Base-by-base conservation (phyloP, 2,329 filamentous ascomycete species). In the Sclerotinia glacialis region DNA sequence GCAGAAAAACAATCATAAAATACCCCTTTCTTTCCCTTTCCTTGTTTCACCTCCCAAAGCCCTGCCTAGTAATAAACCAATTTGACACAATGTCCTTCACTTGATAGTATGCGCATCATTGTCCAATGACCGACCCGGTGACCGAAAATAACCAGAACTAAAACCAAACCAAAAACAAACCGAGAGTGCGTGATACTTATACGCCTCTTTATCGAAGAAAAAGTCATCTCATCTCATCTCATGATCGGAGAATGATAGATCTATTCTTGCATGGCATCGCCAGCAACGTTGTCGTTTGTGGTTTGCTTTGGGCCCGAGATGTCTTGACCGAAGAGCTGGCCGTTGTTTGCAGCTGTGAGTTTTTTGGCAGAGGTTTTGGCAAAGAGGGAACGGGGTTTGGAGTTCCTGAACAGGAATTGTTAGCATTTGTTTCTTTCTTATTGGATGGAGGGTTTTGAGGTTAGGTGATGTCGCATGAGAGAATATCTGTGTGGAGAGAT, bases 321-420 rank as follows among this genome's bases (percentile, higher is more conserved):
- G 8, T 66, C 64, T 52, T 53, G 37, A 16, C 73, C 75, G 67
- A 76, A 76, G 62, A 75, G 66, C 31, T 56, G 49, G 21, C 58
- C 62, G 18, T 59, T 47, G 23, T 67, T 68, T 26, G 58, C 58
- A 26, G 66, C 55, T n/a, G 60, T 69, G 76, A 87, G 80, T 76
- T 85, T 88, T 83, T 88, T 89, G 79, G 81, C 80, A 60, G 86
- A 87, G 56, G 86, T 82, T 76, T 87, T 85, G 67, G 86, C 86
- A 76, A 89, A 89, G 72, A 89, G 83, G 3, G 86, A 89, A 78
- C 86, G 87, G 67, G 86, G 86, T 80, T 89, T 89, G 76, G 81
- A 82, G 74, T 86, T 88, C 73, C 42, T 55, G 34, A 56, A 37
- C 5, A 42, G 69, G 76, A 74, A 52, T 55, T 74, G n/a, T 67